A percentile compares a stretch with the other conserved stretches of the same genome.
Evolutionary conservation across 2,329 filamentous ascomycete genomes (phyloP).

Genomic region (Venturia effusa): DNA sequence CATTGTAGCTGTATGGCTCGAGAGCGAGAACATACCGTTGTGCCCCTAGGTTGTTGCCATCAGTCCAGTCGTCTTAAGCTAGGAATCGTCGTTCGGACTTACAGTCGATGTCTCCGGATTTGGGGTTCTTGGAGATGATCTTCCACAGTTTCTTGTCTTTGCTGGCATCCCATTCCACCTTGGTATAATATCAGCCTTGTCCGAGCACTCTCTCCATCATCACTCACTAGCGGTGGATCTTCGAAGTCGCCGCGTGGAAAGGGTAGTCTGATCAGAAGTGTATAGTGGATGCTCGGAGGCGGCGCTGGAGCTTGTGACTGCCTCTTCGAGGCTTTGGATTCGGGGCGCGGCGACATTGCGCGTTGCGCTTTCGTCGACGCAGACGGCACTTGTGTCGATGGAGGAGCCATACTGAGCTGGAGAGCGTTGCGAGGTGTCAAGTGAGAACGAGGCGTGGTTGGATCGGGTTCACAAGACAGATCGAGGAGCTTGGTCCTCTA

Average conservation of each 20-base stretch:
- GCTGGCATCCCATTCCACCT: conserved; percentile 78
- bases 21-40: background rate
- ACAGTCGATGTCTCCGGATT: conserved; percentile 70
- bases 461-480: background rate
- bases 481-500: background rate
- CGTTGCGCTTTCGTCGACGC: background rate
- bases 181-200: background rate
- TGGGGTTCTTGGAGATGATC: conserved; percentile 70
- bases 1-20: background rate
- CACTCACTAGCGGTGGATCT: conserved; percentile 71
- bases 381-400: background rate
- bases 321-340: conserved; percentile 5
- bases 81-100: conserved; percentile 24
- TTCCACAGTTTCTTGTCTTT: conserved; percentile 90
- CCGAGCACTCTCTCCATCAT: background rate
- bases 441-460: background rate
- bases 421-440: background rate
- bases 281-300: conserved; percentile 35
- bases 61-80: background rate
- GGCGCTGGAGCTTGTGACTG: conserved; percentile 3
- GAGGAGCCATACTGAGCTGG: background rate
- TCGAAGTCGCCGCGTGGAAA: conserved; percentile 79
- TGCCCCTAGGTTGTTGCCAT: background rate
- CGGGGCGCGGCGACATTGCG: background rate
- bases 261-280: conserved; percentile 80